Conservation (phyloP, 495 filamentous ascomycete genomes). For the Penicillium coprophilum region DNA sequence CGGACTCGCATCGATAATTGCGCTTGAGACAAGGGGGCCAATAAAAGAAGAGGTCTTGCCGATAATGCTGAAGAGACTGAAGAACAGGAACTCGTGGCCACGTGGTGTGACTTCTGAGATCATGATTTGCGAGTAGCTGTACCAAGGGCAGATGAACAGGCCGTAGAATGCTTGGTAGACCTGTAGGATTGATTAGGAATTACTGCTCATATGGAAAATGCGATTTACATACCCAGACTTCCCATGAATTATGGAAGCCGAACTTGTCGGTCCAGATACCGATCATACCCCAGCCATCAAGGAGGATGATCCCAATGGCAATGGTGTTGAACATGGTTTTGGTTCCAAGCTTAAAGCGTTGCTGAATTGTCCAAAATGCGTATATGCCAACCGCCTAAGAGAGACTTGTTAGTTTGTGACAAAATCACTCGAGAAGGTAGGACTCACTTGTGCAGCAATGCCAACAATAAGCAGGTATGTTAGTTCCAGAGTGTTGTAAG, state of each 20-base stretch:
- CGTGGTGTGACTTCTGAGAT: conserved; percentile 65
- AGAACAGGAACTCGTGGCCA: conserved; percentile 66
- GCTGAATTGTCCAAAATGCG: conserved; percentile 58
- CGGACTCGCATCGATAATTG: conserved; percentile 63
- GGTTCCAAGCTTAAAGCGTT: conserved; percentile 50
- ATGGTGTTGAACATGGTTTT: conserved; percentile 65
- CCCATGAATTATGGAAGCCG: conserved; percentile 63
- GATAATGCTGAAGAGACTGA: conserved; percentile 64
- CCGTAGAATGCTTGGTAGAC: conserved; percentile 63
- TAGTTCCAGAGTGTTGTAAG: conserved; percentile 59
- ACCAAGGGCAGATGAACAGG: conserved; percentile 66
- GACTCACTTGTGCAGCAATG: conserved; percentile 54
- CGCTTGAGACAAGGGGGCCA: conserved; percentile 61
- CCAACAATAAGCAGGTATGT: conserved; percentile 65
- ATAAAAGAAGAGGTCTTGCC: conserved; percentile 66
- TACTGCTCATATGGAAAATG: neutral
- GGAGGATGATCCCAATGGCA: conserved; percentile 54
- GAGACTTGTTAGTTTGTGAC: neutral
- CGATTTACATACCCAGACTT: conserved; percentile 51
- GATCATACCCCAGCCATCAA: conserved; percentile 67
- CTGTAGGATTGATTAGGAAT: conserved; percentile 24
- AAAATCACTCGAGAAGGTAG: neutral
- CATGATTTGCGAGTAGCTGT: conserved; percentile 67
- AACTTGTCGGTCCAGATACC: conserved; percentile 63
- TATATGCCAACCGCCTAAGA: conserved; percentile 57